Evolutionary conservation across 2,329 filamentous ascomycete species (phyloP).

Genomic region (Pestalotiopsis sp.): DNA sequence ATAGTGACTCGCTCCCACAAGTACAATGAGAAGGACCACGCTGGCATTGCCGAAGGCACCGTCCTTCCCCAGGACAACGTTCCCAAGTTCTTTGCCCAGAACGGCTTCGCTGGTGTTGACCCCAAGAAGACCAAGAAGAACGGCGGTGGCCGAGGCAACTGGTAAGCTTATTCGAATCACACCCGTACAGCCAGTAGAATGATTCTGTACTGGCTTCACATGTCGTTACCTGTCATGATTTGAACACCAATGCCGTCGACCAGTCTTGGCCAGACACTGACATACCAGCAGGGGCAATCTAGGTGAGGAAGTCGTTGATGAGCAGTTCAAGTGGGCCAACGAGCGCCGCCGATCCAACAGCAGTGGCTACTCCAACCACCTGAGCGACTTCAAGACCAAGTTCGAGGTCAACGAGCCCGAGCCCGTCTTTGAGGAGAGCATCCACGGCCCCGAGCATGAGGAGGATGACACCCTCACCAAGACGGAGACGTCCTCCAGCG

Average conservation of each 20-base stretch:
- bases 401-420: conserved; percentile 90
- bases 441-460: conserved; percentile 69
- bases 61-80: conserved; percentile 71
- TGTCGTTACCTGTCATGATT: neutral
- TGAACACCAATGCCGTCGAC: neutral
- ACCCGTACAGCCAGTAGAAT: neutral
- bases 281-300: conserved; percentile 69
- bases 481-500: conserved; percentile 61
- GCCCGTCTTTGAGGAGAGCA: conserved; percentile 85
- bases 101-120: conserved; percentile 76
- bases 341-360: conserved; percentile 91
- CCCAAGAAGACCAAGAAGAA: conserved; percentile 98
- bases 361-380: conserved; percentile 69
- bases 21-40: conserved; percentile 89
- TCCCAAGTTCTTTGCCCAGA: conserved; percentile 92
- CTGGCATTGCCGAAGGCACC: conserved; percentile 74
- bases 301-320: conserved; percentile 83
- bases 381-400: conserved; percentile 90
- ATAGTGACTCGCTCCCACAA: conserved; percentile 98
- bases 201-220: neutral
- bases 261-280: conserved; percentile 18
- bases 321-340: conserved; percentile 81
- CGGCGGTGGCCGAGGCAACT: conserved; percentile 89
- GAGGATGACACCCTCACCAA: conserved; percentile 60
- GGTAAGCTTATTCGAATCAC: conserved; percentile 59